phyloP scores from a whole-genome alignment of 768 basidiomycete species.

The Glaciozyma martinii region DNA sequence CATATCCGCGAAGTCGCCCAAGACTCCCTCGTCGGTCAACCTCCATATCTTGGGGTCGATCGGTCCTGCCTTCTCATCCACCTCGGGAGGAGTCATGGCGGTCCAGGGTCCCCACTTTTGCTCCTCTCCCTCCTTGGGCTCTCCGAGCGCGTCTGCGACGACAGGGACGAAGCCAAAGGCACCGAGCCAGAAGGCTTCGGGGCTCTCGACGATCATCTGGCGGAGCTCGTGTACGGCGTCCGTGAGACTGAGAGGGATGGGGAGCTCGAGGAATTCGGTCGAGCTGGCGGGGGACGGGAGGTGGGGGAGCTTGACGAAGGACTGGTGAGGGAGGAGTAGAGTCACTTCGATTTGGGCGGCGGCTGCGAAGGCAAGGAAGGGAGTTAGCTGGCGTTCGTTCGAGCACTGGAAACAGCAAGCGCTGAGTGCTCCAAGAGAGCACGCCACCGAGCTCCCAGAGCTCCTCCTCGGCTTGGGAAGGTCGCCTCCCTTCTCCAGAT shows the following conservation, averaged over 20 bases:
- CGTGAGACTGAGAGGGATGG: conserved; percentile 21
- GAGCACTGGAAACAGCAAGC: no score
- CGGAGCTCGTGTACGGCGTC: conserved; percentile 35
- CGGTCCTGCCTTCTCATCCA: conserved; percentile 35
- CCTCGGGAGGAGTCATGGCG: conserved; percentile 33
- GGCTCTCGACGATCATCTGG: conserved; percentile 42
- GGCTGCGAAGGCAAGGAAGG: background rate
- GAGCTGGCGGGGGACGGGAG: background rate
- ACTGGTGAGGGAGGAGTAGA: background rate
- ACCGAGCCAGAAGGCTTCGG: conserved; percentile 45
- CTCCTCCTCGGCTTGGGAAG: background rate
- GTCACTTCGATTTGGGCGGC: background rate
- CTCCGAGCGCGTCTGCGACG: conserved; percentile 13
- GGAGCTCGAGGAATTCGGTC: conserved; percentile 24
- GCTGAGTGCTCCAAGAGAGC: no score
- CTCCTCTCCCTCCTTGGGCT: conserved; percentile 15
- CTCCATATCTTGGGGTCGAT: conserved; percentile 33
- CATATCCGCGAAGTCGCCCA: conserved; percentile 43
- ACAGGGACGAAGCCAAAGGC: conserved; percentile 39
- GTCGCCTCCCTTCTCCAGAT: background rate
- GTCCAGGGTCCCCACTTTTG: conserved; percentile 34
- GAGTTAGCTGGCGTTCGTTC: no score
- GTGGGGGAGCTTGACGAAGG: background rate
- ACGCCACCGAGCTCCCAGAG: no score
- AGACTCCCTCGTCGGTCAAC: conserved; percentile 26